Conservation (phyloP, 495 filamentous ascomycete species). For the Daldinia vernicosa region DNA sequence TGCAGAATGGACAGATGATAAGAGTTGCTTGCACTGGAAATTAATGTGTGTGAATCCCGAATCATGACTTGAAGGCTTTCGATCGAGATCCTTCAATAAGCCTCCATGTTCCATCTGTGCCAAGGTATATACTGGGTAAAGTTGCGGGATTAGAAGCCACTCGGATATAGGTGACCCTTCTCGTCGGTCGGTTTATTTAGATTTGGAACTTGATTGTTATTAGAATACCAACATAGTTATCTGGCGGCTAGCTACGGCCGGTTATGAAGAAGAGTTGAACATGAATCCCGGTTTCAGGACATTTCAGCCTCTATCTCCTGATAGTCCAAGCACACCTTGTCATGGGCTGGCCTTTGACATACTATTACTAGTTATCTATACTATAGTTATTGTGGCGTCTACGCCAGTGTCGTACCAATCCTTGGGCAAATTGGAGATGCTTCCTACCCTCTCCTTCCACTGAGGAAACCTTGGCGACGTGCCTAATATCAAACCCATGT, state of each 20-base stretch:
- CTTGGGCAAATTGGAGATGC: constrained; percentile 10
- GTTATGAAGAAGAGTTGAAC: neutral
- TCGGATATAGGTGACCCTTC: neutral
- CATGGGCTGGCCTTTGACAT: neutral
- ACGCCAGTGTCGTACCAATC: constrained; percentile 29
- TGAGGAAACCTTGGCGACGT: constrained; percentile 22
- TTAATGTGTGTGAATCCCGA: neutral
- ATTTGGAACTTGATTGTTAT: neutral
- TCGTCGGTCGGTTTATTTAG: neutral
- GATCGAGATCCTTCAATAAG: neutral
- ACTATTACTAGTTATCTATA: neutral
- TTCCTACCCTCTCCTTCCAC: constrained; percentile 28
- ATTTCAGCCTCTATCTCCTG: neutral
- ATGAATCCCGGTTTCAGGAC: neutral
- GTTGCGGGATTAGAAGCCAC: neutral
- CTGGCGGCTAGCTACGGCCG: neutral
- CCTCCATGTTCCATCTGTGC: neutral
- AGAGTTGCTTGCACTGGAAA: neutral
- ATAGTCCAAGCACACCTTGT: neutral
- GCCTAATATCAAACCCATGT: constrained; percentile 26
- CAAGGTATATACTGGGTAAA: neutral
- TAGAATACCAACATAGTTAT: neutral
- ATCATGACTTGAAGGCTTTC: neutral
- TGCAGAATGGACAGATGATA: neutral
- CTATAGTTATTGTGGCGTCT: constrained; percentile 23